Evolutionary conservation across 176 grass and related monocot species (phyloP), one percentile per base, ranked within the genome.

Genomic region (Musa schizocarpa): DNA sequence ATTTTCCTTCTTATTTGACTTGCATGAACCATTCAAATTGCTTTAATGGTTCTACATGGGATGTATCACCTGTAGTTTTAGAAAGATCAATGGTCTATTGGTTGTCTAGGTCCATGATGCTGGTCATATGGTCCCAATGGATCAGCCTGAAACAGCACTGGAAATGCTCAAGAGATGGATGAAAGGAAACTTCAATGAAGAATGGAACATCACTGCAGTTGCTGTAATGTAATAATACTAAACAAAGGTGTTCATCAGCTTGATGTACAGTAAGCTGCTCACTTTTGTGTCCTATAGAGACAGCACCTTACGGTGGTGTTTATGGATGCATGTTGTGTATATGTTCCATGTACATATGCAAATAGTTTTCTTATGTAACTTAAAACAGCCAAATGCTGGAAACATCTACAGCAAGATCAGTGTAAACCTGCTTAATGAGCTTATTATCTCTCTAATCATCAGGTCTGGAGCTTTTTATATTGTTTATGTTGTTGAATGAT

Each of bases 121-220:
- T 51, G 68, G 68, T 19, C 68, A 70, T 14, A 70, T 70, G 68
- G 68, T 70, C 19, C 68, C 68, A 49, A 70, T 70, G 68, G 68
- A 70, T 70, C 68, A 70, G 16, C 68, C 34, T n/a, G 50, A 70
- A 48, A 17, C 68, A 17, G 68, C 68, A 7, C 68, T 70, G 68
- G 43, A 70, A 48, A 70, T 70, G 68, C 43, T 70, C 1, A 20
- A 51, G 14, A 70, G 17, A 70, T 70, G 68, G 68, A 70, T 70
- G 68, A 50, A 70, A 70, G 68, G 68, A 70, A 70, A 16, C 34
- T 20, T 50, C 0, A 50, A 13, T 11, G 68, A 70, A 70, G 68
- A 70, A 70, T 48, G 1, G 1, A 9, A 13, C 68, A 70, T 17
- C 17, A 17, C 67, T 69, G 8, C 67, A 10, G 29, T 50, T 50